Percentiles rank a stretch among this genome's conserved stretches.
Evolutionary conservation across 495 filamentous ascomycete genomes (phyloP).

Genomic region (Pyrenula massariospora): DNA sequence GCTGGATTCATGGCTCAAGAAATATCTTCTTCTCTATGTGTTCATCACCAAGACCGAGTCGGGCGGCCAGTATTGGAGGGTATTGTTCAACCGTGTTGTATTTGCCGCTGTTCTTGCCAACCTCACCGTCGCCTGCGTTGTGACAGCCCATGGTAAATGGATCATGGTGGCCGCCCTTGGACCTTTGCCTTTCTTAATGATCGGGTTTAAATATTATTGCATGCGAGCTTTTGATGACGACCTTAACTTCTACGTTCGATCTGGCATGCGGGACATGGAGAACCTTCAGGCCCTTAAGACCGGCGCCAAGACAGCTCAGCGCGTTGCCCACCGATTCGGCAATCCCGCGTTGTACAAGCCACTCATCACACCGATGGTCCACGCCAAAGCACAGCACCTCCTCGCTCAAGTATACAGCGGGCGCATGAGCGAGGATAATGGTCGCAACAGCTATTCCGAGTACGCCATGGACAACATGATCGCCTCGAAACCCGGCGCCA

Average conservation of each 20-base stretch:
- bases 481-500: conserved; percentile 54
- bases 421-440: conserved; percentile 53
- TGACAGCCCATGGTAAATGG: conserved; percentile 44
- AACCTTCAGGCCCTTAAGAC: conserved; percentile 30
- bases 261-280: conserved; percentile 45
- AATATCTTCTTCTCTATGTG: conserved; percentile 88
- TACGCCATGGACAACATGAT: conserved; percentile 73
- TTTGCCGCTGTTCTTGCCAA: conserved; percentile 75
- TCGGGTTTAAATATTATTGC: conserved; percentile 84
- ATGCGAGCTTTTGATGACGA: conserved; percentile 60
- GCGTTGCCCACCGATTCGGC: conserved; percentile 71
- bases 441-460: conserved; percentile 57
- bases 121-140: conserved; percentile 60
- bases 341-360: conserved; percentile 84
- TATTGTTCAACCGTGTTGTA: conserved; percentile 82
- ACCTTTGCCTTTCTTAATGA: conserved; percentile 70
- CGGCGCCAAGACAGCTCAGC: conserved; percentile 49
- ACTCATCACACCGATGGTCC: conserved; percentile 91
- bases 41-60: conserved; percentile 95
- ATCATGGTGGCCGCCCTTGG: conserved; percentile 54
- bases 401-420: conserved; percentile 73
- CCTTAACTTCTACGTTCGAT: conserved; percentile 63
- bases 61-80: conserved; percentile 85
- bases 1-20: conserved; percentile 82
- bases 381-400: conserved; percentile 73